Evolutionary conservation across 2,329 filamentous ascomycete species (phyloP).

Genomic region (Neonectria hederae): DNA sequence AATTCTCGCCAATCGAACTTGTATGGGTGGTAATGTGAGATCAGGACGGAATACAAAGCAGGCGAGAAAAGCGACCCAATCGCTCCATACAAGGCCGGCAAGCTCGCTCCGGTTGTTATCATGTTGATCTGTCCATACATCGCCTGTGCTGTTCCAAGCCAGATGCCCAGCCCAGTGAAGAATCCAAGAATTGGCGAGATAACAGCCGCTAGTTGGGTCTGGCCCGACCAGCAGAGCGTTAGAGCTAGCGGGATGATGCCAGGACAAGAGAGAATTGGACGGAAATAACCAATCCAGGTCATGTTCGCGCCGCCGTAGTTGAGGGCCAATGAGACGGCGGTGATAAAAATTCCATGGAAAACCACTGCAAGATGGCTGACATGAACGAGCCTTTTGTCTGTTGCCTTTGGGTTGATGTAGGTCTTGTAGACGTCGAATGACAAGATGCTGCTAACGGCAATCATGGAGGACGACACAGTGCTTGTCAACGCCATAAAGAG

Average conservation of each 20-base stretch:
- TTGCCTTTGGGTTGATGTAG: conserved; percentile 3
- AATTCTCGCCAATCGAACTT: neutral
- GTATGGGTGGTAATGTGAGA: neutral
- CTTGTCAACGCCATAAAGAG: conserved; percentile 11
- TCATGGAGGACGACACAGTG: neutral
- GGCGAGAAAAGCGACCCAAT: neutral
- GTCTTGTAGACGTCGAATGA: conserved; percentile 12
- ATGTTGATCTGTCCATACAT: neutral
- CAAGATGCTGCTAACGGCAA: conserved; percentile 3
- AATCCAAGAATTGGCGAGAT: neutral
- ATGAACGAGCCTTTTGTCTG: neutral
- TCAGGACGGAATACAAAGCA: neutral
- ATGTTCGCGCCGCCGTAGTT: conserved; percentile 8
- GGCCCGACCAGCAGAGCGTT: neutral
- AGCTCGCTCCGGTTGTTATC: neutral
- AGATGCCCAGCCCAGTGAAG: neutral
- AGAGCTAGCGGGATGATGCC: conserved; percentile 1
- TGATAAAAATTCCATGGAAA: neutral
- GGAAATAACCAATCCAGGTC: conserved; percentile 9
- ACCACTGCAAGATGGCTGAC: neutral
- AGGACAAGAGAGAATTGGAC: neutral
- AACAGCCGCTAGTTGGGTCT: neutral
- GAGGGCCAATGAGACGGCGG: neutral
- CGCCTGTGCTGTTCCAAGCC: neutral
- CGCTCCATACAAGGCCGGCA: neutral